A percentile compares a stretch with the other conserved stretches of the same genome.
Conservation (phyloP, 1,284 basidiomycete species). For the Heterobasidion parviporum region DNA sequence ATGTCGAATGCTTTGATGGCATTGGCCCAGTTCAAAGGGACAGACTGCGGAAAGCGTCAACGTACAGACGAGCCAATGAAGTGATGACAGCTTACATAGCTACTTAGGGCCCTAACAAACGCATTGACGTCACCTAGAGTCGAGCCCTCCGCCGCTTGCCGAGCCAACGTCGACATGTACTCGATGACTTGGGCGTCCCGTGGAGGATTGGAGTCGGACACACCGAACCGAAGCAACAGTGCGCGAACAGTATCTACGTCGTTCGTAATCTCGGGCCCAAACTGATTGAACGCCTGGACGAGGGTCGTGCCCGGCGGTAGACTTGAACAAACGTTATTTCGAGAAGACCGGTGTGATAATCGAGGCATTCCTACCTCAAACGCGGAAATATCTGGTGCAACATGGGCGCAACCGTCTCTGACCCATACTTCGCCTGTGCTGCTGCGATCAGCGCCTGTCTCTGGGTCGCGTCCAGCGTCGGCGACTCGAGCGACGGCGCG, state of each 20-base stretch:
- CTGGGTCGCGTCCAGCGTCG: conserved; percentile 61
- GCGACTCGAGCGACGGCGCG: conserved; percentile 54
- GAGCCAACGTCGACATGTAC: conserved; percentile 55
- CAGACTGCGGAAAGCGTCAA: conserved; percentile 13
- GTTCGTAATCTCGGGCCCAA: conserved; percentile 69
- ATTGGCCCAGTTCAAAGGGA: conserved; percentile 64
- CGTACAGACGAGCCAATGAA: conserved; percentile 7
- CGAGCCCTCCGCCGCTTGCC: conserved; percentile 62
- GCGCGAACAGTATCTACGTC: conserved; percentile 64
- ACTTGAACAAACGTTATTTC: conserved; percentile 28
- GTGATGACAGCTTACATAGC: conserved; percentile 44
- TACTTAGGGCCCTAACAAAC: conserved; percentile 61
- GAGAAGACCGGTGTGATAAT: conserved; percentile 7
- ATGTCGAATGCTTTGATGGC: conserved; percentile 76
- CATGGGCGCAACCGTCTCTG: conserved; percentile 42
- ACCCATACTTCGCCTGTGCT: conserved; percentile 68
- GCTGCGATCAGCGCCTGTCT: conserved; percentile 66
- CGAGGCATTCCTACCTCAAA: conserved; percentile 41
- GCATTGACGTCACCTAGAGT: conserved; percentile 70
- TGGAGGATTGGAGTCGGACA: conserved; percentile 62
- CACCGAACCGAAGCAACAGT: conserved; percentile 63
- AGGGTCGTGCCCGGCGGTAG: conserved; percentile 57
- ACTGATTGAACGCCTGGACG: conserved; percentile 63
- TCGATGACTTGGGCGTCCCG: conserved; percentile 62
- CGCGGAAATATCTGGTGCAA: conserved; percentile 51